phyloP scores from a whole-genome alignment of 345 rosid genomes.

The Sisymbrium altissimum region DNA sequence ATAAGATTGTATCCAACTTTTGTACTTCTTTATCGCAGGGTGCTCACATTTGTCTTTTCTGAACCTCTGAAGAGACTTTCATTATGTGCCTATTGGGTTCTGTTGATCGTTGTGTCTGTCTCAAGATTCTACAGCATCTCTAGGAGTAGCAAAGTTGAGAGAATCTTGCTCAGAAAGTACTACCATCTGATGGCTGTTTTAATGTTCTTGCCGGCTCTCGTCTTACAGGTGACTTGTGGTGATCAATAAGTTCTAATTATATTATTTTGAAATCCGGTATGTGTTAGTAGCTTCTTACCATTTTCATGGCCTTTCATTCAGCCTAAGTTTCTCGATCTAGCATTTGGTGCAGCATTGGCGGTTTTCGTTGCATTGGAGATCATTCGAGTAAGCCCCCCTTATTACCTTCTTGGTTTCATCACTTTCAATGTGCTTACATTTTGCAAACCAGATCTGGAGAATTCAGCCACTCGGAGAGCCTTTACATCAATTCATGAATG shows the following conservation, averaged over 20 bases:
- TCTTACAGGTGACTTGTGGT: conserved; percentile 68
- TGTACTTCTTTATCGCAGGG: conserved; percentile 47
- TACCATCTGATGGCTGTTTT: conserved; percentile 96
- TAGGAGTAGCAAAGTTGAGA: conserved; percentile 78
- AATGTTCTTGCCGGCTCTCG: conserved; percentile 92
- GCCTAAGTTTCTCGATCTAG: conserved; percentile 94
- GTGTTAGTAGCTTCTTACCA: neutral
- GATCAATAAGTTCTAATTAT: neutral
- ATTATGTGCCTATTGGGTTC: conserved; percentile 74
- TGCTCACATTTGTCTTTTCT: conserved; percentile 61
- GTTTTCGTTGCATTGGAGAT: conserved; percentile 78
- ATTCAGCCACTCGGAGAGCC: conserved; percentile 80
- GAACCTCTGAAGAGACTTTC: conserved; percentile 79
- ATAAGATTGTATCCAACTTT: conserved; percentile 21
- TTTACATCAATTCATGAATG: conserved; percentile 82
- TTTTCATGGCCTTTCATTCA: conserved; percentile 37
- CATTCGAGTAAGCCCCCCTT: conserved; percentile 68
- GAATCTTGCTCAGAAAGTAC: conserved; percentile 96
- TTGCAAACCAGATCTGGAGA: conserved; percentile 68
- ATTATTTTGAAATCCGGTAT: neutral
- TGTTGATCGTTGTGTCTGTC: conserved; percentile 65
- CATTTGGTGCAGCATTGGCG: conserved; percentile 92
- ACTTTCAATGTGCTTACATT: neutral
- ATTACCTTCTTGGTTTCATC: neutral
- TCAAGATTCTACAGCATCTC: conserved; percentile 75